phyloP scores from a whole-genome alignment of 768 basidiomycete genomes.

The Pulveroboletus sp. region DNA sequence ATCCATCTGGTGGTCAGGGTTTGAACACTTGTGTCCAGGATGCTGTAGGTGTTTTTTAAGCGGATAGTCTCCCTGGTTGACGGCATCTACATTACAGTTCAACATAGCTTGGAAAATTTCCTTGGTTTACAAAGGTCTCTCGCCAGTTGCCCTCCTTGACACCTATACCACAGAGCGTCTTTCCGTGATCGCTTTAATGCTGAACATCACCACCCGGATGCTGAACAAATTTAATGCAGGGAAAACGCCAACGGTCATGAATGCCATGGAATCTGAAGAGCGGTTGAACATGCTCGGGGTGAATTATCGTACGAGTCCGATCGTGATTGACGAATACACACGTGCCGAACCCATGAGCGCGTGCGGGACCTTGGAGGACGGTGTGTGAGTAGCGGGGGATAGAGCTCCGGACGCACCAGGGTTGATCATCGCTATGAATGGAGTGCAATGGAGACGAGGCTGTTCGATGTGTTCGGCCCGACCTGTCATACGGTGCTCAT shows the following conservation, averaged over 20 bases:
- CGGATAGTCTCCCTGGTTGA: not conserved
- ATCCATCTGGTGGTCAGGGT: constrained; percentile 30
- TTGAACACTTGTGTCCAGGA: constrained; percentile 40
- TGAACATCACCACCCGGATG: constrained; percentile 36
- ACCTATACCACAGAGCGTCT: constrained; percentile 45
- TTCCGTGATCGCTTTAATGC: constrained; percentile 45
- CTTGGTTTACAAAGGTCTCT: constrained; percentile 37
- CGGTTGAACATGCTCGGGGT: constrained; percentile 44
- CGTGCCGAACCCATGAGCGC: constrained; percentile 1
- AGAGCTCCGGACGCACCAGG: constrained; percentile 15
- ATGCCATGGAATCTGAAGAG: not conserved
- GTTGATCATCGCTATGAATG: not conserved
- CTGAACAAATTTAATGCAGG: not conserved
- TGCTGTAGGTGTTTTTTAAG: constrained; percentile 28
- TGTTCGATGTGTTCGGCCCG: not conserved
- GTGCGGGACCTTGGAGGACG: constrained; percentile 4
- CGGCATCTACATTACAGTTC: constrained; percentile 21
- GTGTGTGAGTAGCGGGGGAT: constrained; percentile 9
- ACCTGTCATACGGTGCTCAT: constrained; percentile 24
- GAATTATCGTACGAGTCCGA: constrained; percentile 51
- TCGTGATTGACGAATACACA: constrained; percentile 38
- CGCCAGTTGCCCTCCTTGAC: constrained; percentile 36
- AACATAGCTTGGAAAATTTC: constrained; percentile 48
- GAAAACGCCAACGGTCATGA: not conserved
- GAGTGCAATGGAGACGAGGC: not conserved